Percentiles rank a stretch among this genome's conserved stretches.
These are phyloP conservation scores for Pascua sp. DNA, from an alignment of 1,284 basidiomycete genomes.

Conservation along the genomic window DNA sequence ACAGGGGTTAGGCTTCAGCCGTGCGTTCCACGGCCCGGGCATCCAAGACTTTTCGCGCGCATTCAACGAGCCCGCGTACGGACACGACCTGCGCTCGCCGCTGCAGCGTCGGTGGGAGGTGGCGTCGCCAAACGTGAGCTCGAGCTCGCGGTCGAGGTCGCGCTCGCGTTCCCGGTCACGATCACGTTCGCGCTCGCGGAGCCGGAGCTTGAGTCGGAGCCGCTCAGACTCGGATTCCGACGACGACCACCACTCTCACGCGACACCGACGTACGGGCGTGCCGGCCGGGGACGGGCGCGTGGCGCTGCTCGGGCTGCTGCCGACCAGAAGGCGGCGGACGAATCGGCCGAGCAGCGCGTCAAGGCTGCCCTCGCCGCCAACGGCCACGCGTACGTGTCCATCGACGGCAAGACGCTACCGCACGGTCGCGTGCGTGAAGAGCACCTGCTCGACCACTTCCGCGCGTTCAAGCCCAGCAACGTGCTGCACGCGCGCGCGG, in stretches of 20 bases:
- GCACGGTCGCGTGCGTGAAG: conserved; percentile 20
- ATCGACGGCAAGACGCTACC: conserved; percentile 38
- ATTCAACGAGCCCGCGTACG: conserved; percentile 6
- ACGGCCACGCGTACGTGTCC: conserved; percentile 37
- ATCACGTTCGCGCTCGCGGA: conserved; percentile 23
- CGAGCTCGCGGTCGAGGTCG: conserved; percentile 5
- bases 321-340: conserved; percentile 25
- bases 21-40: not conserved
- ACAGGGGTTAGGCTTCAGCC: not conserved
- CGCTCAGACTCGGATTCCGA: conserved; percentile 27
- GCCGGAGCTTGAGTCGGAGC: conserved; percentile 8
- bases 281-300: conserved; percentile 14
- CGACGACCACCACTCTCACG: conserved; percentile 22
- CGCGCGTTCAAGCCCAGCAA: conserved; percentile 42
- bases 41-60: conserved; percentile 20
- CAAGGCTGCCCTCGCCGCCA: conserved; percentile 29
- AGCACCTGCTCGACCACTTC: conserved; percentile 42
- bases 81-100: not conserved
- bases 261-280: conserved; percentile 7
- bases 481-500: conserved; percentile 31
- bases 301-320: conserved; percentile 9
- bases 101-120: not conserved
- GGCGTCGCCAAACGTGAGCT: conserved; percentile 11
- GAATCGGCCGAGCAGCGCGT: conserved; percentile 29
- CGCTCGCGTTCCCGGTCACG: conserved; percentile 13